Evolutionary conservation across 2,329 filamentous ascomycete genomes (phyloP), one percentile per base, ranked within the genome.

Genomic region (Aspergillus chevalieri): DNA sequence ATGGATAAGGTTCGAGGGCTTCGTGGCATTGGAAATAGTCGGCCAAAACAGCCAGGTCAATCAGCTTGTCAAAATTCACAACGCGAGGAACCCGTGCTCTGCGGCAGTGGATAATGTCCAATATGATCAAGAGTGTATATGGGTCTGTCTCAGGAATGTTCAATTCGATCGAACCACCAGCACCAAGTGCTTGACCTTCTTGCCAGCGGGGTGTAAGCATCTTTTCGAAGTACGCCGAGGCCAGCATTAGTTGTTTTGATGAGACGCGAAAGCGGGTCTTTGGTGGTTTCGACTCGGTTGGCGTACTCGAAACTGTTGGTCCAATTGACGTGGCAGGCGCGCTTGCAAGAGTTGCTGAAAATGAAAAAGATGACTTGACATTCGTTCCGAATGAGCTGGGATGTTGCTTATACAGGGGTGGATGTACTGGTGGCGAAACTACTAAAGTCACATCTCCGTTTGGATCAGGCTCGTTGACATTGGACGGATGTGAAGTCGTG

Each of bases 21-120:
- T 51, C 46, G 6, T 30, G 46, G 36, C 46, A 51, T 39, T 51
- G 33, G 21, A 48, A 48, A 24, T 46, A 51, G 15, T 51, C 49
- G 12, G 46, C 33, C n/a, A 42, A 14, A 3, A 46, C 12, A 3
- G 46, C 43, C 14, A 51, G 24, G 6, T 43, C 43, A 4, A 30
- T 38, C n/a, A 51, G 9, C 14, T 14, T 12, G 10, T 51, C 26
- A 9, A 48, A 38, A 12, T 8, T 33, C 8, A 51, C 28, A n/a
- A 12, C 2, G 10, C 7, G n/a, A 41, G 49, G 49, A 22, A 51
- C 36, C 9, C 30, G 10, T 14, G 26, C 19, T 12, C 12, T 22
- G n/a, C 36, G 33, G 17, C 36, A 43, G 34, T 51, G 49, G 2
- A 51, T 48, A 19, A 48, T 43, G 3, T 39, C 43, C 10, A 51